Evolutionary conservation across 257 asterid genomes (phyloP).

Genomic region (Scutellaria minor): DNA sequence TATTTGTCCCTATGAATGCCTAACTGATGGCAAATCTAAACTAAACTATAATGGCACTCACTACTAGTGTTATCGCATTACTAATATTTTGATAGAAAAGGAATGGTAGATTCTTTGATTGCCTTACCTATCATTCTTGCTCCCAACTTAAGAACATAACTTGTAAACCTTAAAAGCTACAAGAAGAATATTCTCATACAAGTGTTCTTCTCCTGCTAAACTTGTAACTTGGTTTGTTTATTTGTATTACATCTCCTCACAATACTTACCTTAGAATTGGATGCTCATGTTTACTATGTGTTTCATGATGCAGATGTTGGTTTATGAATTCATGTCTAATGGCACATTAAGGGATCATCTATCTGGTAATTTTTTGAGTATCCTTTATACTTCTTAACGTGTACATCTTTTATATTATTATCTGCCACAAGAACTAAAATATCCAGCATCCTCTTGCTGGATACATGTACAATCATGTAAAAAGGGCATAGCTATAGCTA

Average conservation of each 20-base stretch:
- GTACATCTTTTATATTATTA: not conserved
- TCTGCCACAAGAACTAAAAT: not conserved
- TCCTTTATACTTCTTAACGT: constrained; percentile 5
- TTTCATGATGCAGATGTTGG: constrained; percentile 74
- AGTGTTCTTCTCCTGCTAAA: constrained; percentile 4
- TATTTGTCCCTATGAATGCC: not conserved
- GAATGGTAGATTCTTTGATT: not conserved
- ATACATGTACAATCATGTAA: not conserved
- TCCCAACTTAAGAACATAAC: not conserved
- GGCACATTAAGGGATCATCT: constrained; percentile 83
- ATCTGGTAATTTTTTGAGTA: constrained; percentile 58
- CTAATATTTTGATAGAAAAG: not conserved
- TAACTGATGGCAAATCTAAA: not conserved
- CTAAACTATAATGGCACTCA: constrained; percentile 13
- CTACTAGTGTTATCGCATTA: not conserved
- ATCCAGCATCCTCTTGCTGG: constrained; percentile 3
- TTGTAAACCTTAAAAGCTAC: not conserved
- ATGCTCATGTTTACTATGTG: constrained; percentile 14
- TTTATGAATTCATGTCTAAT: constrained; percentile 80
- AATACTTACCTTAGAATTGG: not conserved
- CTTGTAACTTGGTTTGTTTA: not conserved
- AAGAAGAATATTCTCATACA: not conserved
- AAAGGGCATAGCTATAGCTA: not conserved
- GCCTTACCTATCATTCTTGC: not conserved
- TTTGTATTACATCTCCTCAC: constrained; percentile 4